phyloP scores from a whole-genome alignment of 129 eudicot species.

The Pulicaria dysenterica region DNA sequence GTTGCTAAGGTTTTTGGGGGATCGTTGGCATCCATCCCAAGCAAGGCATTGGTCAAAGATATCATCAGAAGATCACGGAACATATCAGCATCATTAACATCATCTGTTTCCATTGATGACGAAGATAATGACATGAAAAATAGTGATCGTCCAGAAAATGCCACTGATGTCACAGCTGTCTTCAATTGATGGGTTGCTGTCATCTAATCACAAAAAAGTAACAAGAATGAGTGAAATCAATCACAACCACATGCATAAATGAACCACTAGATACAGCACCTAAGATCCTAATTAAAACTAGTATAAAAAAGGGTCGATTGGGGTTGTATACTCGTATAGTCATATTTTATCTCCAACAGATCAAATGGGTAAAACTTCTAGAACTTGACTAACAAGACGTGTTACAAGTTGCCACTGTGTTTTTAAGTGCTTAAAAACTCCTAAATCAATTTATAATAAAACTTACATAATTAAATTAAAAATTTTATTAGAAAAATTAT shows the following conservation, averaged over 20 bases:
- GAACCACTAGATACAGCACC: neutral
- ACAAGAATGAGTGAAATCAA: conserved; percentile 26
- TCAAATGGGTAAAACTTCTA: neutral
- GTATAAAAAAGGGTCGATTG: conserved; percentile 2
- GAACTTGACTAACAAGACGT: neutral
- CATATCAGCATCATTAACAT: conserved; percentile 43
- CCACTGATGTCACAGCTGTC: conserved; percentile 89
- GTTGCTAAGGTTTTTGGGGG: conserved; percentile 99
- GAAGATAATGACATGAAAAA: conserved; percentile 55
- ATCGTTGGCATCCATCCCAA: conserved; percentile 99
- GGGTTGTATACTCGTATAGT: neutral
- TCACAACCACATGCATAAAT: neutral
- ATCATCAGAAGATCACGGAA: conserved; percentile 75
- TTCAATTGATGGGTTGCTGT: conserved; percentile 99
- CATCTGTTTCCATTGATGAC: conserved; percentile 50
- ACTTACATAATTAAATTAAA: neutral
- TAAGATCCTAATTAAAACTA: neutral
- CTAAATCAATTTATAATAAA: neutral
- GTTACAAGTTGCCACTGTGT: neutral
- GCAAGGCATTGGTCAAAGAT: conserved; percentile 88
- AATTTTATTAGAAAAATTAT: neutral
- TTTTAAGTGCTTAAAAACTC: conserved; percentile 16
- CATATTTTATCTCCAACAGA: conserved; percentile 7
- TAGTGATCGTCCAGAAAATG: conserved; percentile 85
- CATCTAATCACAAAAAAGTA: conserved; percentile 53